Evolutionary conservation across 129 eudicot species (phyloP).

Genomic region (Chrysanthemum seticuspe): DNA sequence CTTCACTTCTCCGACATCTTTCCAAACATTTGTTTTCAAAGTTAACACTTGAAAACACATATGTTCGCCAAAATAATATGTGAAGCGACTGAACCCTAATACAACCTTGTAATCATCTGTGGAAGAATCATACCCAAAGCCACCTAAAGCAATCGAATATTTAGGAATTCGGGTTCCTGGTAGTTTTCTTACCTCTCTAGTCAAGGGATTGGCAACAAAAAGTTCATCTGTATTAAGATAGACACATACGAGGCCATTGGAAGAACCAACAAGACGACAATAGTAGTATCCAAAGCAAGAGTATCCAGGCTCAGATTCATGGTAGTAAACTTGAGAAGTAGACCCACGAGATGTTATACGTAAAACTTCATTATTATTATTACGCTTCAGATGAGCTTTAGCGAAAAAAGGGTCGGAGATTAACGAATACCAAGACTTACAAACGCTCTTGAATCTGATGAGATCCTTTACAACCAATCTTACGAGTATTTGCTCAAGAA

Average conservation of each 20-base stretch:
- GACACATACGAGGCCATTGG: conserved; percentile 15
- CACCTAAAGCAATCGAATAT: not conserved
- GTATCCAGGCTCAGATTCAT: not conserved
- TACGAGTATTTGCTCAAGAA: not conserved
- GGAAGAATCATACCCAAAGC: conserved; percentile 12
- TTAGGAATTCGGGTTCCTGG: not conserved
- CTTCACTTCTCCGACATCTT: not conserved
- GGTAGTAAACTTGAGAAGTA: too few relatives aligned
- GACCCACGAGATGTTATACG: not conserved
- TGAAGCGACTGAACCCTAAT: not conserved
- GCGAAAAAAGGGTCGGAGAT: not conserved
- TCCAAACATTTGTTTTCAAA: not conserved
- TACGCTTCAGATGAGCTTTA: not conserved
- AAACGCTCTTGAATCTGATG: not conserved
- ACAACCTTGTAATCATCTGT: not conserved
- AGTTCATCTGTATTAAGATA: not conserved
- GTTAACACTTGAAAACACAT: not conserved
- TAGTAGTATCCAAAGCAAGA: too few relatives aligned
- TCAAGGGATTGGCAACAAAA: not conserved
- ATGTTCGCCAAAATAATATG: too few relatives aligned
- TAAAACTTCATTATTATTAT: not conserved
- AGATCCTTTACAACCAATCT: not conserved
- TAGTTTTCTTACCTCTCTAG: not conserved
- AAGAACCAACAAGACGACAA: conserved; percentile 3
- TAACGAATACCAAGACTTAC: not conserved